phyloP scores from a whole-genome alignment of 441 rosid genomes.

The Arabidopsis hybrid region DNA sequence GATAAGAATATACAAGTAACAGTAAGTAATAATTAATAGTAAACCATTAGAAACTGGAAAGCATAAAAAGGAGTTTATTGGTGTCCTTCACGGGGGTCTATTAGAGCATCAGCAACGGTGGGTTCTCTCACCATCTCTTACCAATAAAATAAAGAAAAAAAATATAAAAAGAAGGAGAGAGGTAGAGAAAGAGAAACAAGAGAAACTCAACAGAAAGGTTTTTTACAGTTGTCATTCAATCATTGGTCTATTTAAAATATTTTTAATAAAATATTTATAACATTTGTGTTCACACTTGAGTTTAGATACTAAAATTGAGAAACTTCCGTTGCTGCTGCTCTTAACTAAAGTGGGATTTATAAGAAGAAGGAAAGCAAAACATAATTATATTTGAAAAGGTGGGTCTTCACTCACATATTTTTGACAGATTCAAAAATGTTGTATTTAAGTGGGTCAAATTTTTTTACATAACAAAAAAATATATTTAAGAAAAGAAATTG shows the following conservation, averaged over 20 bases:
- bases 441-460: neutral
- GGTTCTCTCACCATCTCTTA: too few species aligned
- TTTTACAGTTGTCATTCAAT: too few species aligned
- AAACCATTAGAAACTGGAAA: neutral
- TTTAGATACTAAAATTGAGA: too few species aligned
- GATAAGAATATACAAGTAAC: neutral
- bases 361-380: conserved; percentile 17
- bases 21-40: neutral
- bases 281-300: too few species aligned
- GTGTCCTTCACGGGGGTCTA: conserved; percentile 12
- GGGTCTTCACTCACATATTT: conserved; percentile 21
- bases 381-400: neutral
- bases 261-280: too few species aligned
- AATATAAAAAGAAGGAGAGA: too few species aligned
- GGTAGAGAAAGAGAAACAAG: too few species aligned
- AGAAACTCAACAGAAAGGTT: too few species aligned
- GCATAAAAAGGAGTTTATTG: conserved; percentile 3
- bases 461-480: neutral
- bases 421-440: conserved; percentile 9
- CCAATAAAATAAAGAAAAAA: too few species aligned
- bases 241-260: too few species aligned
- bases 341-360: conserved; percentile 4
- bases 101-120: too few species aligned
- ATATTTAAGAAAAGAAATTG: neutral
- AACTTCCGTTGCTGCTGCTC: too few species aligned